Evolutionary conservation across 2,329 filamentous ascomycete genomes (phyloP).

Genomic region (Epichloe scottii): DNA sequence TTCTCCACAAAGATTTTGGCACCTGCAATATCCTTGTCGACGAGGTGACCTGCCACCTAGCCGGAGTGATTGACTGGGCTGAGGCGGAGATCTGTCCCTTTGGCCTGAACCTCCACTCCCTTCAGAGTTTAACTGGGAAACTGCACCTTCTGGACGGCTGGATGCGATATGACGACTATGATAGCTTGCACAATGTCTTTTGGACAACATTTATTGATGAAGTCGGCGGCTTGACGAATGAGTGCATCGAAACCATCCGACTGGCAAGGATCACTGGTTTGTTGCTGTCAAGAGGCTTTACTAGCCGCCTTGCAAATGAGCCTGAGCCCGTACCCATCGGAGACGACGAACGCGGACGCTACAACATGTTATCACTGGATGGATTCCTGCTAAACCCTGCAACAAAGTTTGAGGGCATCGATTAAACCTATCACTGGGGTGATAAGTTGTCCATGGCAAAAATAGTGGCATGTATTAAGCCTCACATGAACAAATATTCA

Average conservation of each 20-base stretch:
- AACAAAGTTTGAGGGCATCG: slow-evolving; percentile 18
- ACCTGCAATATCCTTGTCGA: slow-evolving; percentile 28
- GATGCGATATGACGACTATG: slow-evolving; percentile 21
- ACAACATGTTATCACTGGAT: slow-evolving; percentile 26
- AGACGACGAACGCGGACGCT: slow-evolving; percentile 24
- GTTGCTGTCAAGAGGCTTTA: slow-evolving; percentile 24
- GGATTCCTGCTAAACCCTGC: slow-evolving; percentile 22
- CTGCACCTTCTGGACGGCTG: slow-evolving; percentile 24
- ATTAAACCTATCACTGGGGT: too few species aligned
- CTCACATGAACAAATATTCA: too few species aligned
- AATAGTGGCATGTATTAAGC: too few species aligned
- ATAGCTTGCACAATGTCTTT: slow-evolving; percentile 16
- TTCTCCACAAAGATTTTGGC: slow-evolving; percentile 26
- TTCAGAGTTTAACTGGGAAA: slow-evolving; percentile 20
- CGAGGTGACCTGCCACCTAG: slow-evolving; percentile 21
- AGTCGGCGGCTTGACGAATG: slow-evolving; percentile 15
- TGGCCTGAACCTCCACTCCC: slow-evolving; percentile 24
- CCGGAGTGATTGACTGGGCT: slow-evolving; percentile 29
- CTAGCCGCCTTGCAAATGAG: slow-evolving; percentile 18
- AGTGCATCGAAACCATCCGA: slow-evolving; percentile 17
- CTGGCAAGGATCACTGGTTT: slow-evolving; percentile 21
- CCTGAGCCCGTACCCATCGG: slow-evolving; percentile 21
- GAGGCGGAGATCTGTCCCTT: slow-evolving; percentile 28
- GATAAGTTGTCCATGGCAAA: too few species aligned
- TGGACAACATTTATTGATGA: slow-evolving; percentile 20